phyloP scores from a whole-genome alignment of 164 flowering plant species.

The Aristolochia contorta region DNA sequence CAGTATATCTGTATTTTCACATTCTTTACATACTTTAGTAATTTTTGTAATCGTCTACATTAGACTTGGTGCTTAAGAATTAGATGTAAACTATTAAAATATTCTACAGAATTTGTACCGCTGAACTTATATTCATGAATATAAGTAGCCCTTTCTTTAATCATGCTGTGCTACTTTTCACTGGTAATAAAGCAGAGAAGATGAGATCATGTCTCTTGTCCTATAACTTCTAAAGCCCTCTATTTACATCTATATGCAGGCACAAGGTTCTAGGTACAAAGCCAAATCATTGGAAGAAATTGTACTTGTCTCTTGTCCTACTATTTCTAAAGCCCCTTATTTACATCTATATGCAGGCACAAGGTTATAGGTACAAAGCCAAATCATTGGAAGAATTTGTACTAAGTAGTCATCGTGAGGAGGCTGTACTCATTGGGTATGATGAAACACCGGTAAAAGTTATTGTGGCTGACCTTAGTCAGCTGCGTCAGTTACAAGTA shows the following conservation, averaged over 20 bases:
- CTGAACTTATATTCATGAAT: no score
- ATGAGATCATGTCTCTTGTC: no score
- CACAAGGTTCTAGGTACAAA: constrained; percentile 37
- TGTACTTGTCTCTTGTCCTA: constrained; percentile 22
- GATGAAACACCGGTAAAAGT: constrained; percentile 41
- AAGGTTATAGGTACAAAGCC: constrained; percentile 36
- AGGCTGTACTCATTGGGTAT: constrained; percentile 67
- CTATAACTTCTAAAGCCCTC: no score
- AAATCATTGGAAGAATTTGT: constrained; percentile 48
- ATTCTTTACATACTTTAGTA: no score
- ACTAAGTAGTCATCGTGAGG: constrained; percentile 32
- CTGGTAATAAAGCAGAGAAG: no score
- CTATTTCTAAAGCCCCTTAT: background rate
- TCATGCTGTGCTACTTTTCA: no score
- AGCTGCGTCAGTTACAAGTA: constrained; percentile 9
- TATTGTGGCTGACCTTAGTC: constrained; percentile 7
- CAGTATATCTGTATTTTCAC: no score
- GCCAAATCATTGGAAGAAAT: constrained; percentile 42
- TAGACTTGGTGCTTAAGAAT: no score
- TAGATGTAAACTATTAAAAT: no score
- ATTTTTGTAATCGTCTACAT: no score
- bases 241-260: constrained; percentile 32
- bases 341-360: constrained; percentile 32
- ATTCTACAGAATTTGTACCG: no score
- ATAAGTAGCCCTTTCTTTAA: no score